These are phyloP conservation scores for Dalbergia cultrata DNA, from an alignment of 306 rosid species.

Conservation along the genomic window DNA sequence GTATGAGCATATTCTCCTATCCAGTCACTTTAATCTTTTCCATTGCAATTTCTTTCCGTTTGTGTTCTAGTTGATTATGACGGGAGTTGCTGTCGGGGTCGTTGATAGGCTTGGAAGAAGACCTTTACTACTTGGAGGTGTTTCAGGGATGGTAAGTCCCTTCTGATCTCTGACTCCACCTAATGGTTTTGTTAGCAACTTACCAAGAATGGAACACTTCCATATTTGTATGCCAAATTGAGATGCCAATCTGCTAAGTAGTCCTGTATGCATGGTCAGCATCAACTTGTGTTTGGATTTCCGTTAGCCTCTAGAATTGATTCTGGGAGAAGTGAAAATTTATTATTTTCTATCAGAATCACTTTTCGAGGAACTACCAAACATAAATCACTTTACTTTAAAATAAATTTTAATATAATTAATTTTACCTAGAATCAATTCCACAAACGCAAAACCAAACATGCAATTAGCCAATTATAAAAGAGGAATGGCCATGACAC, in stretches of 20 bases:
- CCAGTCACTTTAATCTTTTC: slow-evolving; percentile 1
- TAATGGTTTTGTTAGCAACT: slow-evolving; percentile 33
- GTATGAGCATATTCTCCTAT: slow-evolving; percentile 34
- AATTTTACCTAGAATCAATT: too few species aligned
- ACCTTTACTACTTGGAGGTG: slow-evolving; percentile 93
- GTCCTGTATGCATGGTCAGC: slow-evolving; percentile 12
- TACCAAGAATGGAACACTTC: slow-evolving; percentile 15
- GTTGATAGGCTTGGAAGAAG: slow-evolving; percentile 96
- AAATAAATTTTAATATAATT: too few species aligned
- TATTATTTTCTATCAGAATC: too few species aligned
- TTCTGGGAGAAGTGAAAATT: too few species aligned
- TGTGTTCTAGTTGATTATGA: slow-evolving; percentile 80
- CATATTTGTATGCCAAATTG: slow-evolving; percentile 33
- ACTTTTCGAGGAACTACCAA: too few species aligned
- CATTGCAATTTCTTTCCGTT: slow-evolving; percentile 23
- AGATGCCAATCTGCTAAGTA: slow-evolving; percentile 2
- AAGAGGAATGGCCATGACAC: slow-evolving; percentile 19
- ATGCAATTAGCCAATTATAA: not conserved
- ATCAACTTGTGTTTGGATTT: not conserved
- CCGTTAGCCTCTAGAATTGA: too few species aligned
- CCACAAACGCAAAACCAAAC: too few species aligned
- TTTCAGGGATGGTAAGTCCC: slow-evolving; percentile 84
- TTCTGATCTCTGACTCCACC: slow-evolving; percentile 26
- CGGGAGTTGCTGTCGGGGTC: slow-evolving; percentile 83
- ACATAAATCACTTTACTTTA: too few species aligned